Evolutionary conservation across 2,329 filamentous ascomycete species (phyloP), one percentile per base, ranked within the genome.

Genomic region (Aspergillus clavatus): DNA sequence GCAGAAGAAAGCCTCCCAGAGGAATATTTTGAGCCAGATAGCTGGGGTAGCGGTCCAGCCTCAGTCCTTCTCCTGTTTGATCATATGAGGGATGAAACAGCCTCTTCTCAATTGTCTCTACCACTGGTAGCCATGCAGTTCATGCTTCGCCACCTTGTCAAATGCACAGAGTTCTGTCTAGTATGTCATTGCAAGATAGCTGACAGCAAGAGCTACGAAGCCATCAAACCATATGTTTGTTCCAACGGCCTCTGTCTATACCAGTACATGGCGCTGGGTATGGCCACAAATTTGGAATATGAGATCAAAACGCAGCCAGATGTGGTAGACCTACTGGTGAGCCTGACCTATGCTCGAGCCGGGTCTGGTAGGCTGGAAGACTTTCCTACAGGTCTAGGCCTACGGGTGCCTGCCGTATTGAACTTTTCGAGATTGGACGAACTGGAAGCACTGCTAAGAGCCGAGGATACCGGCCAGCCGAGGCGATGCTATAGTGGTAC

Each of bases 131-230:
- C 73, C 1, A 87, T 88, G 76, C 86, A 94, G 53, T 93, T 90
- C 54, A 76, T 82, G 0, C 72, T 95, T 21, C 82, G 84, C 1
- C 86, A 89, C 57, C 81, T 95, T 48, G 78, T 86, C 6, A 83
- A 81, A 47, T 95, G 88, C 62, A 89, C 87, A 0, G 83, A 93
- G 43, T 95, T 91, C 64, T 96, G 90, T 64, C 77, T 95, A 43
- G 82, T 90, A 19, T 96, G 90, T 58, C 87, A 94, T 64, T 78
- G 79, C 53, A 83, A 77, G 53, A 76, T 87, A n/a, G n/a, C n/a
- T n/a, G n/a, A n/a, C 27, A 66, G 78, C 1, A 75, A 75, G 2
- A 77, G 80, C 0, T 82, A 91, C 28, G 71, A 74, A 51, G 69
- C 72, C 1, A 44, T 75, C 23, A 74, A 72, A 47, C 72, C 72